Evolutionary conservation across 345 rosid species (phyloP), one percentile per base, ranked within the genome.

Genomic region (Sonneratia caseolaris): DNA sequence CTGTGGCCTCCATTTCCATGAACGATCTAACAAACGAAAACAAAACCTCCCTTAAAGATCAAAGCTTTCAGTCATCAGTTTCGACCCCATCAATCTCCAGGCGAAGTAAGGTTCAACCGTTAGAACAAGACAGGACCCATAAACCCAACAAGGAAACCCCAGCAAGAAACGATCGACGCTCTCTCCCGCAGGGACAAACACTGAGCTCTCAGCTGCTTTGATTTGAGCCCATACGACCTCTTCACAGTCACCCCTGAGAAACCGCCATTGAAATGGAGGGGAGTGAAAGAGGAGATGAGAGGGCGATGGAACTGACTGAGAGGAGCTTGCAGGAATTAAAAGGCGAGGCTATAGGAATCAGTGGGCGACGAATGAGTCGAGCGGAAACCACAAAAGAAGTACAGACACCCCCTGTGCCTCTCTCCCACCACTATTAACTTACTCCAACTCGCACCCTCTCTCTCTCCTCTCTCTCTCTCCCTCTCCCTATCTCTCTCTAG

Each of bases 1-100:
- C 77, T 22, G 75, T 77, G 42, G 76, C 73, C 73, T 82, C 84
- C 84, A 87, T 81, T 69, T 42, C 47, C 36, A 14, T 18, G 7
- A 22, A 24, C 45, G 45, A 42, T 42, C 45, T 4, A 42, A 42
- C 45, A 42, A 42, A 9, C 45, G 10, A 4, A 9, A 42, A 42
- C 45, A 9, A 42, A 42, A 1, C 45, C 45, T 42, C 45, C 45
- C 7, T 27, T 27, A 27, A 27, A 27, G 32, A 27, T 27, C 32
- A 27, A 27, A 27, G 32, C 32, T 27, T 27, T 27, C 32, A 27
- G 32, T 27, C 32, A 27, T 27, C 32, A 27, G 64, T 24, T 36
- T 5, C 14, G 36, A 59, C 64, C 22, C 64, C 14, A 24, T 3
- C 1, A 22, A 18, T 59, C 53, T 48, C 59, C 22, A 53, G 22